A percentile compares a stretch with the other conserved stretches of the same genome.
Evolutionary conservation across 192 early-diverging fungal genomes (phyloP).

Genomic region (Piromyces finnis): DNA sequence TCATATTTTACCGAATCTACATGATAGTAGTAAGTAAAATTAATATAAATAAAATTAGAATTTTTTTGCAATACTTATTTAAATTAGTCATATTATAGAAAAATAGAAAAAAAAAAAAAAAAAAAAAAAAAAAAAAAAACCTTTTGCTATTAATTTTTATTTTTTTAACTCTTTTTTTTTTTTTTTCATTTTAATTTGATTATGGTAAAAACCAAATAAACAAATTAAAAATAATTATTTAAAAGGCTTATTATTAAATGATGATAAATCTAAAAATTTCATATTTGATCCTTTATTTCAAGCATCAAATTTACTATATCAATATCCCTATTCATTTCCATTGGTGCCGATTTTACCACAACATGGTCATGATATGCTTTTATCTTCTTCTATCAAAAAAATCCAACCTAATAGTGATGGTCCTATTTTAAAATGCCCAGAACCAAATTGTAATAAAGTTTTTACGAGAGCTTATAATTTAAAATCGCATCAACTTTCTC

Average conservation of each 20-base stretch:
- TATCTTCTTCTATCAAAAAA: not conserved
- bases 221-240: no score
- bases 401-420: not conserved
- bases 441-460: not conserved
- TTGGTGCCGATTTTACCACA: not conserved
- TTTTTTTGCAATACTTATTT: no score
- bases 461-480: not conserved
- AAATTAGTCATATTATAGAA: no score
- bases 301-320: not conserved
- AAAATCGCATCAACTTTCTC: not conserved
- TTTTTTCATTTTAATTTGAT: no score
- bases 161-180: no score
- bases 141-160: no score
- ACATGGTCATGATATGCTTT: not conserved
- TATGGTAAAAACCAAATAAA: no score
- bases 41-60: no score
- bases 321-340: not conserved
- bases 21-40: not conserved
- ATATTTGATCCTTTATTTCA: not conserved
- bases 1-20: not conserved
- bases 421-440: not conserved
- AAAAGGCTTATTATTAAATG: not conserved
- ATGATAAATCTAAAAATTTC: not conserved
- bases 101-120: no score
- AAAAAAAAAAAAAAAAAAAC: no score